Percentiles rank a stretch among this genome's conserved stretches.
Conservation (phyloP, 169 alveolate genomes). For the Miamiensis avidus region DNA sequence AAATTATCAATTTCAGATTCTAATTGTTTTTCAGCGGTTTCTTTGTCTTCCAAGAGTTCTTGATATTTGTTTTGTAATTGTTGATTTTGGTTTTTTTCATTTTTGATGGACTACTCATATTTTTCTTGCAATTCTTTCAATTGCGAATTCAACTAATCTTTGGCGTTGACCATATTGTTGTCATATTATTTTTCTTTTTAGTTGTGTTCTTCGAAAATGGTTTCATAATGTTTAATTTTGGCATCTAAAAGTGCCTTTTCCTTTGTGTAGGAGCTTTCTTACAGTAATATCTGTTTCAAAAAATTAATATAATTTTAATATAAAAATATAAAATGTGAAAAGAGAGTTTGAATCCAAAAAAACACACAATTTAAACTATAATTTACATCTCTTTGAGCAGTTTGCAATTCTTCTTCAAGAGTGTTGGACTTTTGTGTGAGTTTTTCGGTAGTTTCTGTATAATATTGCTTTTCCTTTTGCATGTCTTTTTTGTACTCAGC, state of each 20-base stretch:
- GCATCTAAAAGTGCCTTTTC: conserved; percentile 73
- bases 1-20: conserved; percentile 34
- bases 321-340: conserved; percentile 33
- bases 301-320: conserved; percentile 52
- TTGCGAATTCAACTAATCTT: conserved; percentile 51
- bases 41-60: conserved; percentile 31
- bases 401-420: conserved; percentile 47
- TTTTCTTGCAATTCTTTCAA: conserved; percentile 49
- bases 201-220: conserved; percentile 48
- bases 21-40: conserved; percentile 29
- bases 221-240: conserved; percentile 62
- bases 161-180: conserved; percentile 42
- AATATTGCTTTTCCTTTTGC: conserved; percentile 46
- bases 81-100: conserved; percentile 36
- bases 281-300: conserved; percentile 49
- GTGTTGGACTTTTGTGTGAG: conserved; percentile 34
- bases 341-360: conserved; percentile 47
- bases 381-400: conserved; percentile 40
- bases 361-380: conserved; percentile 38
- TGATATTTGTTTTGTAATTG: conserved; percentile 34
- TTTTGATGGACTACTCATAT: conserved; percentile 54
- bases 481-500: conserved; percentile 30
- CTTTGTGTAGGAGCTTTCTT: conserved; percentile 63
- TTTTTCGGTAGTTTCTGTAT: conserved; percentile 42
- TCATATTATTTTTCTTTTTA: conserved; percentile 59